phyloP scores from a whole-genome alignment of 2,329 filamentous ascomycete species.

The Neopestalotiopsis rosae region DNA sequence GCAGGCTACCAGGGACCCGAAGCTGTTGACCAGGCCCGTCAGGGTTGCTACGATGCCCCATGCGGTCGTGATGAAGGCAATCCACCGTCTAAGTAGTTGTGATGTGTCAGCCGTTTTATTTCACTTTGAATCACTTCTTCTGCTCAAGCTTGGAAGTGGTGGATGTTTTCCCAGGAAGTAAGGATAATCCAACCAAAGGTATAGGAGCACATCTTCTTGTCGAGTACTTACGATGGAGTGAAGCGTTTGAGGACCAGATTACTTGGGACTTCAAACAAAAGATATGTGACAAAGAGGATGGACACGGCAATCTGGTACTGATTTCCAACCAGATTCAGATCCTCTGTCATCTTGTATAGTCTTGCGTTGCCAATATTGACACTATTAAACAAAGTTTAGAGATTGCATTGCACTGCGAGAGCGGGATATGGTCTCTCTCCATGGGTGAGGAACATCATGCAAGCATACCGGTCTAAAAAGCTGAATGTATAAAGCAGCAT shows the following conservation, averaged over 20 bases:
- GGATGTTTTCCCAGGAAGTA: too few species aligned
- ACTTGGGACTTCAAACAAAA: slow-evolving; percentile 67
- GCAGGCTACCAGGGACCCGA: slow-evolving; percentile 69
- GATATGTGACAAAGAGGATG: slow-evolving; percentile 71
- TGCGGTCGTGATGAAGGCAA: slow-evolving; percentile 66
- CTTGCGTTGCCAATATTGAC: slow-evolving; percentile 78
- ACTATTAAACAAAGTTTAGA: slow-evolving; percentile 37
- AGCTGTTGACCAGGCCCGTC: slow-evolving; percentile 71
- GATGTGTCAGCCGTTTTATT: too few species aligned
- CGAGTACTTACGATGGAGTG: slow-evolving; percentile 50
- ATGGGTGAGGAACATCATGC: background rate
- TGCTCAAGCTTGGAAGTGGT: too few species aligned
- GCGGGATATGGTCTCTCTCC: slow-evolving; percentile 5
- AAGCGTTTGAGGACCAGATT: slow-evolving; percentile 69
- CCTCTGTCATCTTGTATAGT: slow-evolving; percentile 67
- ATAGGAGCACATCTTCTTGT: too few species aligned
- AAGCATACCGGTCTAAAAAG: slow-evolving; percentile 71
- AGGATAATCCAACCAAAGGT: too few species aligned
- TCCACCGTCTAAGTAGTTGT: slow-evolving; percentile 48
- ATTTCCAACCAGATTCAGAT: slow-evolving; percentile 63
- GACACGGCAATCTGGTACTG: slow-evolving; percentile 75
- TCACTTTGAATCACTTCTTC: too few species aligned
- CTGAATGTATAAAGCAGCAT: slow-evolving; percentile 76
- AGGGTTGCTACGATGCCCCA: slow-evolving; percentile 75
- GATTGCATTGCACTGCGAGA: slow-evolving; percentile 12